phyloP scores from a whole-genome alignment of 768 basidiomycete species.

The Xerocomus potaroensis region DNA sequence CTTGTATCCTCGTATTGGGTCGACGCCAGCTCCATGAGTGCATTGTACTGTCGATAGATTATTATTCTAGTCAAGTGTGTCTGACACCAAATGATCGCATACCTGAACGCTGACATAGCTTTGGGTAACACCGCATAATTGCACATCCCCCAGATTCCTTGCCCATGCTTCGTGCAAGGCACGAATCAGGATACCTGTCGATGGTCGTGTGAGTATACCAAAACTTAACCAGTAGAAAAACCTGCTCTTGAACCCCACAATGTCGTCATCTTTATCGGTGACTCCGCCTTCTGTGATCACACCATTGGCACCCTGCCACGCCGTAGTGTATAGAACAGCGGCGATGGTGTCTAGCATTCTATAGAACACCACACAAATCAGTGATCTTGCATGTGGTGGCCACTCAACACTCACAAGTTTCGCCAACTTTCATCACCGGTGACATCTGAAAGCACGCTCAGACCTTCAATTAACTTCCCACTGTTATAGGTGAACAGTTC shows the following conservation, averaged over 20 bases:
- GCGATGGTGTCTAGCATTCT: conserved; percentile 37
- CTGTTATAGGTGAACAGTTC: conserved; percentile 55
- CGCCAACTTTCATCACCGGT: conserved; percentile 41
- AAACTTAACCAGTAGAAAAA: not conserved
- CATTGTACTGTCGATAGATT: conserved; percentile 1
- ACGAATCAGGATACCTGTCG: conserved; percentile 42
- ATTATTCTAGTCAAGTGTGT: too few species aligned
- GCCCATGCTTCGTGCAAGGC: conserved; percentile 44
- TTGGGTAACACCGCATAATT: conserved; percentile 39
- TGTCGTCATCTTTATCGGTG: conserved; percentile 39
- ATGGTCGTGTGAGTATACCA: not conserved
- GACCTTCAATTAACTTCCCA: conserved; percentile 51
- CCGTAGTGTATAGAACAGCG: conserved; percentile 39
- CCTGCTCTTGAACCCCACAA: conserved; percentile 50
- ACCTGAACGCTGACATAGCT: conserved; percentile 53
- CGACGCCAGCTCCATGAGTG: conserved; percentile 10
- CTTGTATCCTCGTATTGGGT: not conserved
- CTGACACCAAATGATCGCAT: not conserved
- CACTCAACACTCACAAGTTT: conserved; percentile 31
- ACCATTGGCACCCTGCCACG: conserved; percentile 47
- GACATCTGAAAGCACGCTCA: conserved; percentile 41
- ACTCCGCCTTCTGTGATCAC: conserved; percentile 50
- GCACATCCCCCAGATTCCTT: conserved; percentile 34
- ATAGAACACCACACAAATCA: conserved; percentile 1
- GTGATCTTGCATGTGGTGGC: not conserved